Base-by-base conservation (phyloP, 768 basidiomycete species). In the Antrodiella citrinella region DNA sequence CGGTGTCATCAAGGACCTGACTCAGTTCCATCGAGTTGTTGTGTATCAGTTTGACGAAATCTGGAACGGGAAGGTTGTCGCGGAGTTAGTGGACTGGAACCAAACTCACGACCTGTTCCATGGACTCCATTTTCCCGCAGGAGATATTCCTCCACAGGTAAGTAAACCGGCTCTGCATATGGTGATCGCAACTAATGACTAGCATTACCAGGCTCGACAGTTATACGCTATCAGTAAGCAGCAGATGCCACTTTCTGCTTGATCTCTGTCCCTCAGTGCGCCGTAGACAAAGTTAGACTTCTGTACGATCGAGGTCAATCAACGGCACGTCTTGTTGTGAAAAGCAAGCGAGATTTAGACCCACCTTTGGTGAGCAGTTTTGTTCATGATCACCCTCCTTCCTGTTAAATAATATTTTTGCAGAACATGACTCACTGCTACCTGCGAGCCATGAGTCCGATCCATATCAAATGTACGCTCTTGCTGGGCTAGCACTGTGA, bases 381-480 rank as follows among this genome's bases (percentile, higher is more conserved):
- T 21, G 46, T 18, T 45, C 44, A 25, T 12, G 10, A 15, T 42
- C 40, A 12, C 20, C 42, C 45, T 41, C 22, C 19, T 13, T 15
- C 44, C 20, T 9, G 4, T 19, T n/a, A n/a, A 21, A 40, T 4
- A 2, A 25, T 38, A 12, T 45, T 19, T 52, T 4, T 19, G 3
- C 44, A 85, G 76, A 80, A 91, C 59, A 88, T 91, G 86, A 89
- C 88, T 0, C 84, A 91, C 64, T 86, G 81, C 50, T 87, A 84
- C 56, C 69, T 91, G 7, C 78, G 88, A n/a, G 86, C 87, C 0
- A 90, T 92, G 87, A 85, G 83, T 55, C 89, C 88, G 4, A 88
- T 92, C 44, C 88, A 91, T 59, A 66, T 88, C 52, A 81, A 88
- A 67, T 91, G 82, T 84, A 54, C 24, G 77, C 64, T 4, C 25